Evolutionary conservation across 768 basidiomycete species (phyloP).

Genomic region (Tylopilus sp.): DNA sequence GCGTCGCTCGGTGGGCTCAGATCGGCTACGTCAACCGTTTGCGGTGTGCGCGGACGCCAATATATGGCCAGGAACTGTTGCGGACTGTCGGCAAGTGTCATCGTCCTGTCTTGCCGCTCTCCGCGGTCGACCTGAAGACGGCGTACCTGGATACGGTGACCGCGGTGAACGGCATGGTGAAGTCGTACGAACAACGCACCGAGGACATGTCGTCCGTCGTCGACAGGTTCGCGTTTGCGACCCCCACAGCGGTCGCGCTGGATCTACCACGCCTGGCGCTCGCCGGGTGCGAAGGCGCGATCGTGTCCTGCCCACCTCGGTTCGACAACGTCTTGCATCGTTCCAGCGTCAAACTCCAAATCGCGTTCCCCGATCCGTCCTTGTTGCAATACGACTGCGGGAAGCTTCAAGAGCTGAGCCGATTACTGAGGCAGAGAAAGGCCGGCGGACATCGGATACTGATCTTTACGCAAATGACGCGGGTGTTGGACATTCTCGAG

Average conservation of each 20-base stretch:
- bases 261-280: slow-evolving; percentile 70
- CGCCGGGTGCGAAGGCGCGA: slow-evolving; percentile 35
- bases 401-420: slow-evolving; percentile 84
- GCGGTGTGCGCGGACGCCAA: slow-evolving; percentile 53
- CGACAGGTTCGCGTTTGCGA: slow-evolving; percentile 75
- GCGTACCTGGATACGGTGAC: slow-evolving; percentile 43
- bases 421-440: slow-evolving; percentile 78
- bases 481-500: slow-evolving; percentile 90
- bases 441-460: slow-evolving; percentile 85
- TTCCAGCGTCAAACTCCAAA: slow-evolving; percentile 78
- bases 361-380: slow-evolving; percentile 89
- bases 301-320: slow-evolving; percentile 33
- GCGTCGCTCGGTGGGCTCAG: slow-evolving; percentile 62
- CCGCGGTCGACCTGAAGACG: slow-evolving; percentile 37
- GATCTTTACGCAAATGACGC: slow-evolving; percentile 98
- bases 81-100: slow-evolving; percentile 36
- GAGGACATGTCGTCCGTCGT: slow-evolving; percentile 50
- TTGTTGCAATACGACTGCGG: slow-evolving; percentile 95
- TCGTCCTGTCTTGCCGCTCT: slow-evolving; percentile 50
- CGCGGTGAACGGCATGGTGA: slow-evolving; percentile 47
- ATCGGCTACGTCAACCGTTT: slow-evolving; percentile 70
- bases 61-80: slow-evolving; percentile 47
- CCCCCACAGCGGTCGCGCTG: slow-evolving; percentile 70
- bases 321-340: slow-evolving; percentile 74
- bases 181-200: slow-evolving; percentile 61